Percentiles rank a stretch among this genome's conserved stretches.
Conservation (phyloP, 1,139 yeast species). For the Lodderomyces metapsilosis region DNA sequence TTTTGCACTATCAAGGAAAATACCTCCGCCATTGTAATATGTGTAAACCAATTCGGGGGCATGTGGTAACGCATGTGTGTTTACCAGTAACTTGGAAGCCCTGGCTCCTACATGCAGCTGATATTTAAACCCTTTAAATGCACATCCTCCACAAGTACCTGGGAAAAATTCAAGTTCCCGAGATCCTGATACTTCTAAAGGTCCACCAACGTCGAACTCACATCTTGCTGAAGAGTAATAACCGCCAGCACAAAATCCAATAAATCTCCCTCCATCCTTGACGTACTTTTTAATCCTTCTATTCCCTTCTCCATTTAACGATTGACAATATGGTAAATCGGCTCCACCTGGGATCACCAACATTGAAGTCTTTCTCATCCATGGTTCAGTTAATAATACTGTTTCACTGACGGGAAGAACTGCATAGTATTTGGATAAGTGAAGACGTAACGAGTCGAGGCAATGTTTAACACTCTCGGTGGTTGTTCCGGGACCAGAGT, state of each 20-base stretch:
- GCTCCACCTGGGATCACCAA: conserved; percentile 96
- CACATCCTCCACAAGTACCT: conserved; percentile 81
- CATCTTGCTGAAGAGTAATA: conserved; percentile 74
- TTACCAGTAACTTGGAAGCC: conserved; percentile 50
- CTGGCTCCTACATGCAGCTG: conserved; percentile 74
- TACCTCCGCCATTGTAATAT: conserved; percentile 88
- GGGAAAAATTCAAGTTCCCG: conserved; percentile 81
- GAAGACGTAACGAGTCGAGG: conserved; percentile 66
- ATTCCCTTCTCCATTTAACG: conserved; percentile 70
- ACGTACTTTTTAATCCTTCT: conserved; percentile 61
- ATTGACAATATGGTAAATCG: conserved; percentile 77
- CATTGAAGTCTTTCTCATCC: conserved; percentile 77
- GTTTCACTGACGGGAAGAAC: conserved; percentile 68
- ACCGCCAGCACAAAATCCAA: conserved; percentile 98
- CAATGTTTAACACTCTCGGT: conserved; percentile 84
- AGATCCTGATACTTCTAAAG: conserved; percentile 80
- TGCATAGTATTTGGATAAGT: conserved; percentile 87
- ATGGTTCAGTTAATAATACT: conserved; percentile 75
- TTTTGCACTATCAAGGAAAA: conserved; percentile 71
- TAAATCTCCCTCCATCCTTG: conserved; percentile 70
- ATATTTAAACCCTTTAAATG: conserved; percentile 76
- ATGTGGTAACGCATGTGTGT: conserved; percentile 24
- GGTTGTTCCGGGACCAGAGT: conserved; percentile 86
- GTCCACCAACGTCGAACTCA: conserved; percentile 80
- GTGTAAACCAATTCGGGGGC: conserved; percentile 25